Conservation (phyloP, 305 asterid genomes). For the Striga hermonthica region DNA sequence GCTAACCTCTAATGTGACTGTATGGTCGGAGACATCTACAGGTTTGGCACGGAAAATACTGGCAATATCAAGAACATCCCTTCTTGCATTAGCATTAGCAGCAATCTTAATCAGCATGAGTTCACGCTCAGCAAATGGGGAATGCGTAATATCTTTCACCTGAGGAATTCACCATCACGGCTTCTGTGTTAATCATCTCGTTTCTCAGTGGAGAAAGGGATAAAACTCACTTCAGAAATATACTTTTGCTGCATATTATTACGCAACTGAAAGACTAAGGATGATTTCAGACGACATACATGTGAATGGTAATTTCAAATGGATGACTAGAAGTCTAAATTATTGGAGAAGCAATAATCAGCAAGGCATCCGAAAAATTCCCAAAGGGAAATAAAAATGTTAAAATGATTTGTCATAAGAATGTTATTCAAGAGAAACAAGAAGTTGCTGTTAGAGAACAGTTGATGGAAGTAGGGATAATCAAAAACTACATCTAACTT, state of each 20-base stretch:
- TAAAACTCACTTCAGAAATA: background rate
- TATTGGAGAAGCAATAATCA: background rate
- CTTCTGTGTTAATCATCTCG: constrained; percentile 26
- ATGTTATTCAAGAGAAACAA: constrained; percentile 5
- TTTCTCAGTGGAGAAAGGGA: background rate
- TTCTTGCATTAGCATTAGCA: constrained; percentile 72
- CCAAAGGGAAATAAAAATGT: no score
- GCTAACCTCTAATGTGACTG: constrained; percentile 76
- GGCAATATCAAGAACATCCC: constrained; percentile 92
- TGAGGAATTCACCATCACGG: constrained; percentile 33
- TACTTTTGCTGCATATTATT: constrained; percentile 5
- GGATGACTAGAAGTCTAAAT: background rate
- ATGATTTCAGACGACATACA: background rate
- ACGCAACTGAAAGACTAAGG: constrained; percentile 1
- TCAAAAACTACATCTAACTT: background rate
- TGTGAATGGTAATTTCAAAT: background rate
- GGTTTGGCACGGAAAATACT: constrained; percentile 86
- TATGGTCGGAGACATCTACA: constrained; percentile 93
- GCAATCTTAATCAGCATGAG: constrained; percentile 90
- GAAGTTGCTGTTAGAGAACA: background rate
- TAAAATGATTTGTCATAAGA: background rate
- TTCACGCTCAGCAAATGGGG: constrained; percentile 94
- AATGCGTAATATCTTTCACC: constrained; percentile 77
- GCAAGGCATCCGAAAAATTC: no score
- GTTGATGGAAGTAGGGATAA: background rate